phyloP scores from a whole-genome alignment of 768 basidiomycete genomes.

The Dictyophora rubrovolvata region DNA sequence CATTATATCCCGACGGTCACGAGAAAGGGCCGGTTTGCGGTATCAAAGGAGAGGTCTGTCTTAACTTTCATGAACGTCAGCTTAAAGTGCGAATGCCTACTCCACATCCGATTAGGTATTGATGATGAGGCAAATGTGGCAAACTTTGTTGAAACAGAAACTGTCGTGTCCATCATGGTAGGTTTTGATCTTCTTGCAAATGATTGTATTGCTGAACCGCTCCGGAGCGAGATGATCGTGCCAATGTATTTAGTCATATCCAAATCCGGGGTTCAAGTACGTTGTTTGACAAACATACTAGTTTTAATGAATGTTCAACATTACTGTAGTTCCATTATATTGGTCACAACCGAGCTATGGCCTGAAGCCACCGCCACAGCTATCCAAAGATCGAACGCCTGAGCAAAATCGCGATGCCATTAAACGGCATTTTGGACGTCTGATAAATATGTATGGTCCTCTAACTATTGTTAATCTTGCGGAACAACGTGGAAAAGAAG shows the following conservation, averaged over 20 bases:
- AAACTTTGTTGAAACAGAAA: conserved; percentile 94
- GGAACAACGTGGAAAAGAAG: conserved; percentile 86
- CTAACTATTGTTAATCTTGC: conserved; percentile 82
- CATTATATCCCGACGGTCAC: conserved; percentile 76
- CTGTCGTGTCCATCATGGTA: conserved; percentile 75
- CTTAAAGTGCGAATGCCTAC: background rate
- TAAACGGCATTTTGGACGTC: conserved; percentile 61
- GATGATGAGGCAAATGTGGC: conserved; percentile 91
- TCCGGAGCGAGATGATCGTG: conserved; percentile 56
- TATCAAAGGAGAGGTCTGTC: conserved; percentile 77
- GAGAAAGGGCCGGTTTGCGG: conserved; percentile 83
- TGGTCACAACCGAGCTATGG: conserved; percentile 87
- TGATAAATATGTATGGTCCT: conserved; percentile 61
- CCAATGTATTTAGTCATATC: conserved; percentile 79
- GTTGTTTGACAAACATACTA: conserved; percentile 18
- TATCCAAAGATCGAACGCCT: conserved; percentile 64
- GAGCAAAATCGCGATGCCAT: conserved; percentile 63
- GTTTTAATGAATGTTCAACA: background rate
- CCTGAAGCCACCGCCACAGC: conserved; percentile 77
- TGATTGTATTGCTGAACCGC: background rate
- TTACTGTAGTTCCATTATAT: conserved; percentile 67
- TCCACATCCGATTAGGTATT: conserved; percentile 25
- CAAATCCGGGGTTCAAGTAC: conserved; percentile 87
- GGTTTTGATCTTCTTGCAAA: conserved; percentile 13
- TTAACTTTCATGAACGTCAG: background rate